Conservation (phyloP, 768 basidiomycete genomes). For the Suillus subluteus region DNA sequence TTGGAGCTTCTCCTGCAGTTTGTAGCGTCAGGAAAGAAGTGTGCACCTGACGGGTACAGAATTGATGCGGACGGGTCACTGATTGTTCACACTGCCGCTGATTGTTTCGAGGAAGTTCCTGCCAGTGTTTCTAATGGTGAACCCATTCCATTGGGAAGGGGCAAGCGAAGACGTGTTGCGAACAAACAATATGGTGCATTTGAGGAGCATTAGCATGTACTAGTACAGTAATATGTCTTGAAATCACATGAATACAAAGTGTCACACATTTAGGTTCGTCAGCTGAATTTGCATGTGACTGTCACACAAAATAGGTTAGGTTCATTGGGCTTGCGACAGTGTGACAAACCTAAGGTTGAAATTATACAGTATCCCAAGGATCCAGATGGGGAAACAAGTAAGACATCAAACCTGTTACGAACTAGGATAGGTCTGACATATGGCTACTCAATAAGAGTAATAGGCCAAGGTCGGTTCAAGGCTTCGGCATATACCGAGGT, state of each 20-base stretch:
- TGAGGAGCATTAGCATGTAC: neutral
- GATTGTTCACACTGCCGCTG: neutral
- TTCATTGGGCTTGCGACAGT: neutral
- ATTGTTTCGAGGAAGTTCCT: neutral
- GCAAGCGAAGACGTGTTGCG: neutral
- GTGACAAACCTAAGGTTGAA: neutral
- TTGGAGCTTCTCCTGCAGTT: slow-evolving; percentile 2
- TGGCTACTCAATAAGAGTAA: no score
- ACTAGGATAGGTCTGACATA: no score
- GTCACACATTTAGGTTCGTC: neutral
- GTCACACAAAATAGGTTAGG: neutral
- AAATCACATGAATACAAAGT: neutral
- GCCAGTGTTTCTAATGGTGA: no score
- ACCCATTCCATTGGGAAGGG: neutral
- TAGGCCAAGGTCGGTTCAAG: no score
- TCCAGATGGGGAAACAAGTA: no score
- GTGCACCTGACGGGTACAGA: slow-evolving; percentile 2
- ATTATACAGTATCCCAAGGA: neutral
- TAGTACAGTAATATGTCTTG: no score
- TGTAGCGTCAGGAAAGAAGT: neutral
- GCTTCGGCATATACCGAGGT: no score
- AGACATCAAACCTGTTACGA: no score
- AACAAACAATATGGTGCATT: neutral
- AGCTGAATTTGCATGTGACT: neutral
- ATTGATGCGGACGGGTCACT: neutral